Percentiles rank a stretch among this genome's conserved stretches.
These are phyloP conservation scores for Ilyonectria destructans DNA, from an alignment of 2,329 filamentous ascomycete species.

Conservation along the genomic window DNA sequence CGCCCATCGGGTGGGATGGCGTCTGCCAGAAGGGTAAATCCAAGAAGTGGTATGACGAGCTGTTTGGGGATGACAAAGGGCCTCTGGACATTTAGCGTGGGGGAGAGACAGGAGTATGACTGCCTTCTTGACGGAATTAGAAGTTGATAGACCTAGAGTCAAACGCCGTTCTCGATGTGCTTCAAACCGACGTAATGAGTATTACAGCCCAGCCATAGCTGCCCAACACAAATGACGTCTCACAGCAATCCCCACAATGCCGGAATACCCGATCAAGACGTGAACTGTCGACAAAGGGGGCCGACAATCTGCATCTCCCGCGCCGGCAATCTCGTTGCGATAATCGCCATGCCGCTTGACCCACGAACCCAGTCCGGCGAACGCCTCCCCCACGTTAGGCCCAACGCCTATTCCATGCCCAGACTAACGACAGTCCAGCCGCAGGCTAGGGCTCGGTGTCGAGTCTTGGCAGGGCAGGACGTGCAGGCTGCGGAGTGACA, in stretches of 20 bases:
- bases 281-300: background rate
- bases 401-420: background rate
- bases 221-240: background rate
- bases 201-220: background rate
- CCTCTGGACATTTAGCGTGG: constrained; percentile 39
- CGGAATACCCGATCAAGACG: background rate
- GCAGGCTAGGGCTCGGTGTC: background rate
- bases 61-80: constrained; percentile 55
- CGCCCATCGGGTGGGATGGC: constrained; percentile 51
- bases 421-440: background rate
- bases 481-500: background rate
- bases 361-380: background rate
- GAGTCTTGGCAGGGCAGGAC: background rate
- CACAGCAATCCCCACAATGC: background rate
- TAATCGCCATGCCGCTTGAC: constrained; percentile 13
- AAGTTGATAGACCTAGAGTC: background rate
- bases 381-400: constrained; percentile 21
- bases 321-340: constrained; percentile 5
- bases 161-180: no score
- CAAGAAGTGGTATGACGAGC: constrained; percentile 52
- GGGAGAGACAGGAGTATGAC: background rate
- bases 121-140: background rate
- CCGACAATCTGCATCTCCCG: background rate
- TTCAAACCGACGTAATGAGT: background rate
- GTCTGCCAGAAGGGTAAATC: constrained; percentile 52